Evolutionary conservation across 192 early-diverging fungal genomes (phyloP), one percentile per base, ranked within the genome.

Genomic region (Coemansia sp.): DNA sequence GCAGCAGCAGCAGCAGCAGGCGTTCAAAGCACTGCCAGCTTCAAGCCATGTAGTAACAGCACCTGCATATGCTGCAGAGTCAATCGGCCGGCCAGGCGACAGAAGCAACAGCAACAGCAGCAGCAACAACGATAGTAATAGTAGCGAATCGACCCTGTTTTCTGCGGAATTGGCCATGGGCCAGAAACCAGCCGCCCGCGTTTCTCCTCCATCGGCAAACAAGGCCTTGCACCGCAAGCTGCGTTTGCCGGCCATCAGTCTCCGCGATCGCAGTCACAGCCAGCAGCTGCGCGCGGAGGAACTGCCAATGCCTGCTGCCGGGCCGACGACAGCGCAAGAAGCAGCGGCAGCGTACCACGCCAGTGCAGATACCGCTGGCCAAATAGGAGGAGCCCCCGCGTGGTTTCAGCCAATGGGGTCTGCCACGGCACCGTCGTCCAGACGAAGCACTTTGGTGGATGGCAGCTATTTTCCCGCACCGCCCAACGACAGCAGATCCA

Each of bases 401-500:
- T 50, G 55, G 51, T 19, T 43, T 41, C 51, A 42, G 53, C 64
- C 51, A 44, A 43, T 20, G 16, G 51, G 64, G n/a, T 54, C 25
- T 20, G 64, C 64, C 14, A 65, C 54, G 12, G 65, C 44, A 16
- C 65, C 65, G 7, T 46, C 65, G 13, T 67, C 65, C 25, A 54
- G 65, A 38, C 53, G 65, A 22, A 58, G n/a, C 39, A 67, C 64
- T 7, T 4, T 65, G 20, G 39, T 65, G 41, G 54, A 38, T 10
- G n/a, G 19, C 22, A 64, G 42, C 37, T 25, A 25, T 2, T 25
- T 25, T 25, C 25, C 25, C 25, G 20, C 69, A 43, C 51, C 49
- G 5, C n/a, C 54, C 55, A 53, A 17, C 70, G 55, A 51, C 9
- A 25, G 5, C 41, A 56, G 63, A 45, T 50, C 39, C n/a, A n/a